Evolutionary conservation across 768 basidiomycete genomes (phyloP).

Genomic region (Clitopilus hobsonii): DNA sequence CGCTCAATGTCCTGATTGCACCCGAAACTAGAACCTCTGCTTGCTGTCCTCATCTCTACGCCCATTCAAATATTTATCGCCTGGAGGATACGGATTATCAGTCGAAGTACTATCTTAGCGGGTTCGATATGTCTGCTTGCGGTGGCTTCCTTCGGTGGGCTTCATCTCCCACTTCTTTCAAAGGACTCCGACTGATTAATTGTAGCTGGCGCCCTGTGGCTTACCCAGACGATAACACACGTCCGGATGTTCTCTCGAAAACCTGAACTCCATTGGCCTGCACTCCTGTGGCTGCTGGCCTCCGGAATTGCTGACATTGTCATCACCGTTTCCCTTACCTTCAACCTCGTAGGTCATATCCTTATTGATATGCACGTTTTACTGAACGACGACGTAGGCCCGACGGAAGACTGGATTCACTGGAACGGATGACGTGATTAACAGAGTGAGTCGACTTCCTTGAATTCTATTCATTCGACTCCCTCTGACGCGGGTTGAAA

Average conservation of each 20-base stretch:
- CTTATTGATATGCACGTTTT: too few species aligned
- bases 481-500: too few species aligned
- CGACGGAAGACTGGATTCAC: conserved; percentile 35
- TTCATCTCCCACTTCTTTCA: neutral
- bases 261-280: conserved; percentile 38
- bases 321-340: conserved; percentile 34
- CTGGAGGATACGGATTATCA: conserved; percentile 36
- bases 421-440: conserved; percentile 37
- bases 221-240: conserved; percentile 25
- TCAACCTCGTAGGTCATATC: conserved; percentile 26
- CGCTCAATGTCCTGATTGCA: neutral
- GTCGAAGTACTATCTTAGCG: conserved; percentile 30
- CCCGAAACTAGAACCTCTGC: conserved; percentile 9
- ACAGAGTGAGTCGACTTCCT: conserved; percentile 17
- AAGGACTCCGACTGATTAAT: neutral
- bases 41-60: conserved; percentile 33
- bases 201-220: conserved; percentile 40
- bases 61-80: conserved; percentile 45
- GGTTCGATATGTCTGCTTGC: conserved; percentile 26
- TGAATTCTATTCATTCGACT: too few species aligned
- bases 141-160: conserved; percentile 28
- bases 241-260: conserved; percentile 34
- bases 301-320: conserved; percentile 36
- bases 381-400: conserved; percentile 3
- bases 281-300: conserved; percentile 39